Evolutionary conservation across 331 rosid species (phyloP).

Genomic region (Acacia concinna): DNA sequence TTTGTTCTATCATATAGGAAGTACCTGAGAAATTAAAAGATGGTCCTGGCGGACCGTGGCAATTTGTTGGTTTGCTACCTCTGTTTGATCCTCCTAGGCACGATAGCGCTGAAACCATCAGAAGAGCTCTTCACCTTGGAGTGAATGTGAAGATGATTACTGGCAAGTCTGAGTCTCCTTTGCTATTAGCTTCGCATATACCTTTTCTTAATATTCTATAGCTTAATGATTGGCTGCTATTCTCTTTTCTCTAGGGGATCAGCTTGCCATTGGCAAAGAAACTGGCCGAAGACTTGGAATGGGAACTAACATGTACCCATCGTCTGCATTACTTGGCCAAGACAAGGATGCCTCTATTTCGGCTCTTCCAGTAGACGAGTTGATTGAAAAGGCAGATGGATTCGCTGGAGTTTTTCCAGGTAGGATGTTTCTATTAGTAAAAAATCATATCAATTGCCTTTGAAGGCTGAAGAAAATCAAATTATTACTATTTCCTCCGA

Average conservation of each 20-base stretch:
- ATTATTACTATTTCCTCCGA: not conserved
- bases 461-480: not conserved
- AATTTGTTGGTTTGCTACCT: slow-evolving; percentile 85
- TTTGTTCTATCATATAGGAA: slow-evolving; percentile 49
- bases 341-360: slow-evolving; percentile 84
- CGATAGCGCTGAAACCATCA: slow-evolving; percentile 97
- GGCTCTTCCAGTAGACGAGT: slow-evolving; percentile 86
- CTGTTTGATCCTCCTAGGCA: slow-evolving; percentile 99
- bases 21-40: slow-evolving; percentile 87
- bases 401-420: slow-evolving; percentile 99
- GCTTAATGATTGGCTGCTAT: slow-evolving; percentile 17
- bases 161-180: slow-evolving; percentile 44
- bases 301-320: slow-evolving; percentile 99
- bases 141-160: slow-evolving; percentile 99
- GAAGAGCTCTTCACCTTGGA: slow-evolving; percentile 94
- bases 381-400: slow-evolving; percentile 98
- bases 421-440: slow-evolving; percentile 23
- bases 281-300: slow-evolving; percentile 97
- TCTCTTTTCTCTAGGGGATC: slow-evolving; percentile 68
- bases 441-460: not conserved
- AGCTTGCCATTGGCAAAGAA: slow-evolving; percentile 95
- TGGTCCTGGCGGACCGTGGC: slow-evolving; percentile 86
- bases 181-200: slow-evolving; percentile 3
- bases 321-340: slow-evolving; percentile 92
- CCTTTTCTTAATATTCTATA: slow-evolving; percentile 3